Percentiles rank a stretch among this genome's conserved stretches.
phyloP scores from a whole-genome alignment of 2,329 filamentous ascomycete species.

The Fusarium staphyleae region DNA sequence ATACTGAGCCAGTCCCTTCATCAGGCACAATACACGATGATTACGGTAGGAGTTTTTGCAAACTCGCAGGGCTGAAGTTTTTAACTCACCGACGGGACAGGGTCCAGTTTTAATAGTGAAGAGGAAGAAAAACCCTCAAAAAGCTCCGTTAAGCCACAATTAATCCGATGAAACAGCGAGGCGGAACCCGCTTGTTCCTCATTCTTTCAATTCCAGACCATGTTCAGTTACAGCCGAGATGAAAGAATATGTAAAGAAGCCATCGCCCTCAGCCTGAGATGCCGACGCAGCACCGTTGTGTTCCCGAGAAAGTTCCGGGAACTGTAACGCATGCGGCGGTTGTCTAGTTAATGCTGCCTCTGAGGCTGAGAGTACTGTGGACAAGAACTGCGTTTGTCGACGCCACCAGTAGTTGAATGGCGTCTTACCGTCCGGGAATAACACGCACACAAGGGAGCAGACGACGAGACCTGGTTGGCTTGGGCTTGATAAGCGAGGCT shows the following conservation, averaged over 20 bases:
- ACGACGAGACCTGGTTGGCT: not conserved
- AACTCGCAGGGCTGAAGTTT: constrained; percentile 24
- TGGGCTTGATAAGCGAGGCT: constrained; percentile 1
- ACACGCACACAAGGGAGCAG: constrained; percentile 4
- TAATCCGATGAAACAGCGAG: constrained; percentile 3
- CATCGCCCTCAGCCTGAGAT: not conserved
- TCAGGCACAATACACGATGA: constrained; percentile 1
- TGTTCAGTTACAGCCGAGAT: not conserved
- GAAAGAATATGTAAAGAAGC: not conserved
- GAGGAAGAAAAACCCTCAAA: constrained; percentile 20
- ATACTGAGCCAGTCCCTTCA: not conserved
- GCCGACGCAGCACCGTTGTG: constrained; percentile 18
- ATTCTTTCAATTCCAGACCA: constrained; percentile 5
- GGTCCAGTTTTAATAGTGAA: constrained; percentile 19
- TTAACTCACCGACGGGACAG: constrained; percentile 17
- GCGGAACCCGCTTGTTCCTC: not conserved
- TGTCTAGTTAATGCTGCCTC: not conserved
- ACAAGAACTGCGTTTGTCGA: constrained; percentile 11
- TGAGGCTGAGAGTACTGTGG: constrained; percentile 25
- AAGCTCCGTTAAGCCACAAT: constrained; percentile 3
- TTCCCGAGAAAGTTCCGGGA: constrained; percentile 14
- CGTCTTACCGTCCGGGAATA: constrained; percentile 26
- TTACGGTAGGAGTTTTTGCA: constrained; percentile 2
- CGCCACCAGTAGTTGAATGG: constrained; percentile 16
- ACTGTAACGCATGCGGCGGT: constrained; percentile 18